These are phyloP conservation scores for Ulota crispa DNA, from an alignment of 225 moss, liverwort and hornwort genomes.

Conservation along the genomic window DNA sequence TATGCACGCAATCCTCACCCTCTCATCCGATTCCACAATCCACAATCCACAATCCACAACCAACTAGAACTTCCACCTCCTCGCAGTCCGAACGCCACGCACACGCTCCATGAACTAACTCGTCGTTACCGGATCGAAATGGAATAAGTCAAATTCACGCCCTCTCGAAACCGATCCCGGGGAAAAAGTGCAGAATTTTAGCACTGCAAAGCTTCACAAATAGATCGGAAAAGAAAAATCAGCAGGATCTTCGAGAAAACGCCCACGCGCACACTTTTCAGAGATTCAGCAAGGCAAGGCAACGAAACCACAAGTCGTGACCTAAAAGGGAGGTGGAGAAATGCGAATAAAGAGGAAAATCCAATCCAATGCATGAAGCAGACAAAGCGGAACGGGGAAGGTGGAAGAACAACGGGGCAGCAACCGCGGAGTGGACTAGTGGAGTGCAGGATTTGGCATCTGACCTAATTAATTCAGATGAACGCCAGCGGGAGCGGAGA, in stretches of 20 bases:
- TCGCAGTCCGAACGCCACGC: neutral
- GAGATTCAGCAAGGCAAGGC: neutral
- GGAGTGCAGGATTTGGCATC: neutral
- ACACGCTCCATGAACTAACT: neutral
- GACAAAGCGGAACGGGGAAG: neutral
- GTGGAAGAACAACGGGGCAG: neutral
- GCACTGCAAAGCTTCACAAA: neutral
- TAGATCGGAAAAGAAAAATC: neutral
- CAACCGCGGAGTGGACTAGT: too few species aligned
- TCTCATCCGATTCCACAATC: constrained; percentile 18
- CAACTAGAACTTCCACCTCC: neutral
- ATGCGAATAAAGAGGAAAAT: neutral
- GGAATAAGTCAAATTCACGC: neutral
- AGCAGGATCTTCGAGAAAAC: neutral
- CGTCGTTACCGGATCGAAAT: neutral
- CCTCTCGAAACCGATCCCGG: neutral
- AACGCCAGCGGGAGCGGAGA: neutral
- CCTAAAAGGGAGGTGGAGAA: neutral
- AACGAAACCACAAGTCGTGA: neutral
- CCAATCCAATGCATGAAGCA: neutral
- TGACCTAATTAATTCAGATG: neutral
- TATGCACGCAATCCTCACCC: constrained; percentile 16
- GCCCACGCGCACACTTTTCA: neutral
- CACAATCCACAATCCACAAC: neutral
- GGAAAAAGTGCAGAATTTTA: neutral